phyloP scores from a whole-genome alignment of 768 basidiomycete species.

The Boletellus ananas region DNA sequence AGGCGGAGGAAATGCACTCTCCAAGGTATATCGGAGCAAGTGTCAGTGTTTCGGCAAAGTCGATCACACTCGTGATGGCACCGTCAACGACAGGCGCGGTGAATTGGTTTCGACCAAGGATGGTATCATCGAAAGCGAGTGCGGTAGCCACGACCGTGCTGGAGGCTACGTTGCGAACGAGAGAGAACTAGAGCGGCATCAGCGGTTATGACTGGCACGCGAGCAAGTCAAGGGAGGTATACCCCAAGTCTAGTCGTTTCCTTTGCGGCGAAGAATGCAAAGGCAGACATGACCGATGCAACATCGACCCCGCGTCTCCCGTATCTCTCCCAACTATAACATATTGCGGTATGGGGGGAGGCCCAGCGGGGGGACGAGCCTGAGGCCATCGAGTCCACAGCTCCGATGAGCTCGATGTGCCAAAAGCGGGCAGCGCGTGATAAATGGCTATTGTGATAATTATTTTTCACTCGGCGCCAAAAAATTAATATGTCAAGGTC shows the following conservation, averaged over 20 bases:
- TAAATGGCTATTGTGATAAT: constrained; percentile 1
- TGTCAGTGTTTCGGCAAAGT: constrained; percentile 65
- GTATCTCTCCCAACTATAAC: constrained; percentile 38
- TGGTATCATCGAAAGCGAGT: constrained; percentile 56
- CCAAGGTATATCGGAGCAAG: constrained; percentile 72
- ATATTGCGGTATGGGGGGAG: constrained; percentile 19
- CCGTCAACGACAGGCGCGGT: constrained; percentile 55
- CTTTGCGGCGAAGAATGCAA: constrained; percentile 68
- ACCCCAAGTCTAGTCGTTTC: constrained; percentile 67
- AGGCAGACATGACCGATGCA: constrained; percentile 57
- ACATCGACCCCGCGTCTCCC: constrained; percentile 60
- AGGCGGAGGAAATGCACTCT: constrained; percentile 74
- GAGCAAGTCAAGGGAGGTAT: constrained; percentile 25
- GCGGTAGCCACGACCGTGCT: constrained; percentile 57
- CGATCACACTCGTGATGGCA: constrained; percentile 58
- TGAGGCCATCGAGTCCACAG: constrained; percentile 18
- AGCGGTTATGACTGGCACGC: constrained; percentile 4
- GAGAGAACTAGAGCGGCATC: constrained; percentile 53
- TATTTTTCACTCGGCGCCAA: not conserved
- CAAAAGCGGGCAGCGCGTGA: constrained; percentile 17
- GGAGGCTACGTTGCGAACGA: constrained; percentile 59
- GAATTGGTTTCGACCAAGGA: constrained; percentile 60
- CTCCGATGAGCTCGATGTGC: not conserved
- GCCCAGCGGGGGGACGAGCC: constrained; percentile 8
- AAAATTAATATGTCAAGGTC: not conserved